Base-by-base conservation (phyloP, 163 green algal genomes). In the Chloroidium sp. region DNA sequence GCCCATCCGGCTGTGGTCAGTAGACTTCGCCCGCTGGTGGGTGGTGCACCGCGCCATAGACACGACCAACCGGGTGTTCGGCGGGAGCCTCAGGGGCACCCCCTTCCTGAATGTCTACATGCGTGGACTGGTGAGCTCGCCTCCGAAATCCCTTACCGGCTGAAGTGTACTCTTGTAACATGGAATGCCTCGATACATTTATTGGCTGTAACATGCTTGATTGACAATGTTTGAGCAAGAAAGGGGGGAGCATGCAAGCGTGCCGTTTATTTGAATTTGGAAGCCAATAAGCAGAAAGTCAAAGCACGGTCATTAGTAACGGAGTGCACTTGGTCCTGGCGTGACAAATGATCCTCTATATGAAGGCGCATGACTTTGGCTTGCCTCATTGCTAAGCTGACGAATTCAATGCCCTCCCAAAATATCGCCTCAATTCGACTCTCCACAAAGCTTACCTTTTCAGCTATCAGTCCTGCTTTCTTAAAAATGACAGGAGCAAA, bases 11-110 rank as follows among this genome's bases (percentile, higher is more conserved):
- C 13, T 82, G 69, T 82, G 13, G 57, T 62, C 60, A 69, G 58
- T 6, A n/a, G 79, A 82, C 57, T 82, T 82, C 61, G 36, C 69
- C 4, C 61, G 79, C 69, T 82, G 79, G 79, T 82, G 79, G 79
- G 61, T 82, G 10, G 62, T 74, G 2, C 69, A 78, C 1, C 79
- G 79, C n/a, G 12, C 78, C 60, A 74, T 77, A 2, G 69, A 61
- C 61, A 14, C 74, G 6, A 78, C 69, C 61, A 82, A 77, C 13
- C 12, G 62, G 4, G n/a, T 82, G 58, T 82, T 82, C n/a, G 69
- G 61, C 0, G 60, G 69, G 61, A 61, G 78, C 13, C 69, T 82
- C 3, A 61, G 79, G 1, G 79, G 79, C 69, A 82, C 79, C 3
- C 60, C 61, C 14, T 74, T 75, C n/a, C 79, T 82, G 58, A n/a